phyloP scores from a whole-genome alignment of 495 filamentous ascomycete genomes.

The Endocarpon pusillum region DNA sequence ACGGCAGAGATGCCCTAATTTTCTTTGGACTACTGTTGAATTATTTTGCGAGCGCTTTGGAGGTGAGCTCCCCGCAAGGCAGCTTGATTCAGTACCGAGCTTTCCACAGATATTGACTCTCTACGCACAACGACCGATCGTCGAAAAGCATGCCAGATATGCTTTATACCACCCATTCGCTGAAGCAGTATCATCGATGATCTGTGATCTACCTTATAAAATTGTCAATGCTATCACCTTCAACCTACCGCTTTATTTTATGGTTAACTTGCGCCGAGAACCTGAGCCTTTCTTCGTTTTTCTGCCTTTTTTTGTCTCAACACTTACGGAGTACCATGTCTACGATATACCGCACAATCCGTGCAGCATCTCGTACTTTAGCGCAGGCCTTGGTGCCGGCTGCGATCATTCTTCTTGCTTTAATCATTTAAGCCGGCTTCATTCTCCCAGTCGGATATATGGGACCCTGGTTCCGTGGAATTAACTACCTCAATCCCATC shows the following conservation, averaged over 20 bases:
- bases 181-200: conserved; percentile 70
- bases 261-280: conserved; percentile 66
- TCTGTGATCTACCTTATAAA: conserved; percentile 60
- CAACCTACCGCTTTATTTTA: conserved; percentile 67
- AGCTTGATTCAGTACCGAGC: conserved; percentile 70
- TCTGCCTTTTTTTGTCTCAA: conserved; percentile 52
- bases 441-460: conserved; percentile 57
- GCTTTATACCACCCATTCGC: conserved; percentile 86
- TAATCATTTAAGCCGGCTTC: conserved; percentile 85
- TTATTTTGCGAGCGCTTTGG: conserved; percentile 61
- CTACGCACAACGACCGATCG: conserved; percentile 74
- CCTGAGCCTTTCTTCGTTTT: conserved; percentile 69
- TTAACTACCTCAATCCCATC: conserved; percentile 75
- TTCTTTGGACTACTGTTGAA: conserved; percentile 83
- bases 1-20: conserved; percentile 58
- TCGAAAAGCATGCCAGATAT: conserved; percentile 80
- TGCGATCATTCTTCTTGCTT: conserved; percentile 61
- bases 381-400: conserved; percentile 73
- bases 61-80: conserved; percentile 69
- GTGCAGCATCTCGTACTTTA: conserved; percentile 58
- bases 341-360: conserved; percentile 70
- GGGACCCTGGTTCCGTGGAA: conserved; percentile 72
- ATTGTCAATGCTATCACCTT: conserved; percentile 36
- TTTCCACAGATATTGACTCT: conserved; percentile 62
- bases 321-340: too few relatives aligned